Evolutionary conservation across 805 yeast species (phyloP).

Genomic region (Scheffersomyces lignosus): DNA sequence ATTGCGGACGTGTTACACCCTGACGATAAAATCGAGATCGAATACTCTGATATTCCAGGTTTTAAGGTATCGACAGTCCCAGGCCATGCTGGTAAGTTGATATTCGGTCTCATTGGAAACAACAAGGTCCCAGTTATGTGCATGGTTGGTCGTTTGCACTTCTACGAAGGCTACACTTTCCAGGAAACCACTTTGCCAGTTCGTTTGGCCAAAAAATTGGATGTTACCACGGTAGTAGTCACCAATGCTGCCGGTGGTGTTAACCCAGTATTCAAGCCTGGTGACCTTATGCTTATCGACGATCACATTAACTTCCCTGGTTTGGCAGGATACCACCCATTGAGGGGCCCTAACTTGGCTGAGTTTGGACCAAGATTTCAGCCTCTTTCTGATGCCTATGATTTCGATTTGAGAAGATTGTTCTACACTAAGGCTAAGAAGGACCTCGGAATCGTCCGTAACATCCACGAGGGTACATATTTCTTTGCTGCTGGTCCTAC

Average conservation of each 20-base stretch:
- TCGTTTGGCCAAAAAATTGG: conserved; percentile 67
- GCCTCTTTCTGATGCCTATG: conserved; percentile 89
- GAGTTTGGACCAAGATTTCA: conserved; percentile 83
- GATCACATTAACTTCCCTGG: conserved; percentile 95
- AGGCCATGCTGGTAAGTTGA: conserved; percentile 84
- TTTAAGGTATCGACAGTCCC: conserved; percentile 80
- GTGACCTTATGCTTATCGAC: conserved; percentile 86
- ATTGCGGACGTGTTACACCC: conserved; percentile 56
- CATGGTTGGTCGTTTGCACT: conserved; percentile 92
- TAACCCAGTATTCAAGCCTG: conserved; percentile 64
- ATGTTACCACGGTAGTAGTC: conserved; percentile 62
- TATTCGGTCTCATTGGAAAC: conserved; percentile 73
- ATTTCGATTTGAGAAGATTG: conserved; percentile 62
- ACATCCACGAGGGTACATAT: conserved; percentile 84
- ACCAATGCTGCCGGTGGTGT: conserved; percentile 98
- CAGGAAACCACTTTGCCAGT: conserved; percentile 83
- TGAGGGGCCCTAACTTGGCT: conserved; percentile 82
- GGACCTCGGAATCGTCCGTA: conserved; percentile 49
- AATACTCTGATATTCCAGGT: conserved; percentile 74
- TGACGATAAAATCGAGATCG: conserved; percentile 48
- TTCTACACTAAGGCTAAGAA: conserved; percentile 56
- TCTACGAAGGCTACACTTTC: conserved; percentile 88
- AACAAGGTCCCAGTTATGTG: conserved; percentile 78
- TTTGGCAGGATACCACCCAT: conserved; percentile 81
- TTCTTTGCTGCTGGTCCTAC: conserved; percentile 90